Evolutionary conservation across 805 yeast species (phyloP), one percentile per base, ranked within the genome.

Genomic region (Schwanniomyces pseudopolymorphus): DNA sequence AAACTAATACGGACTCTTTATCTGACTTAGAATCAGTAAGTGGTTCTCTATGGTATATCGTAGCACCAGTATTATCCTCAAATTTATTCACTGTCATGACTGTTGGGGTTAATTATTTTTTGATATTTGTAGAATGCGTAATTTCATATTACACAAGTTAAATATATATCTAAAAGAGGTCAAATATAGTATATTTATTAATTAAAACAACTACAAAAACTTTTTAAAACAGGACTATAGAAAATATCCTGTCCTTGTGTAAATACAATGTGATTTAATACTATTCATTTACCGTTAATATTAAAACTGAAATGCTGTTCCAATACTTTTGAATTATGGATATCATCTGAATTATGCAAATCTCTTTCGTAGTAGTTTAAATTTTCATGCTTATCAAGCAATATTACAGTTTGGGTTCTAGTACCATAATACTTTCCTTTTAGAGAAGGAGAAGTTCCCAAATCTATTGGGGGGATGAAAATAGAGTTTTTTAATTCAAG

Each of bases 401-500:
- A 55, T 3, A 89, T 73, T 1, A 89, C 78, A 0, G 96, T 89
- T 61, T 90, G 96, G 0, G 96, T 87, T 45, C 97, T 69, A 0
- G 97, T 90, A 0, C 97, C 97, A 59, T 89, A 91, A 56, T 72
- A 82, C 19, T 70, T 63, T 0, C 89, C 89, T 13, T 72, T 48
- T 2, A 58, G 53, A 14, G 36, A 20, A 26, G 40, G 47, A 40
- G 38, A 19, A 10, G 16, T 40, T 55, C 10, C 66, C 16, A 68
- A 61, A 37, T 63, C 60, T 35, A 87, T 57, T 0, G 89, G 89
- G 2, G 96, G 96, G 8, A 90, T 78, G 57, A 83, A 89, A 4
- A 90, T 81, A 3, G 87, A 79, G 25, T 77, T 67, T 38, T 74
- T 74, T 44, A 89, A 71, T 24, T 75, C 78, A 14, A 52, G 35